These are phyloP conservation scores for Epichloe sibirici DNA, from an alignment of 2,329 filamentous ascomycete species.

Conservation along the genomic window DNA sequence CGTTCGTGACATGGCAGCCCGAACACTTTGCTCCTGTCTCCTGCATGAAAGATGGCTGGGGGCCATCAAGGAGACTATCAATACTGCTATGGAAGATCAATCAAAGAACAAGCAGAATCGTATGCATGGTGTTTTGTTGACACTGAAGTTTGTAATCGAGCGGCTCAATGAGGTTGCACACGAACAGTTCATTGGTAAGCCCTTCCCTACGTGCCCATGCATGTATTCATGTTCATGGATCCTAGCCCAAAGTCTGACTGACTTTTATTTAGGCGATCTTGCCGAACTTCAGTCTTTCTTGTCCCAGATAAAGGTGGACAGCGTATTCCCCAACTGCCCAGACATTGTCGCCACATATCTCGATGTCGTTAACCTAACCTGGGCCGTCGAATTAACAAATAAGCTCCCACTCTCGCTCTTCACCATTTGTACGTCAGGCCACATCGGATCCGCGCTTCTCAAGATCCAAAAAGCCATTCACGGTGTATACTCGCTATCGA, in stretches of 20 bases:
- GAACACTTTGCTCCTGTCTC: conserved; percentile 55
- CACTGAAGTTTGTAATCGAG: conserved; percentile 44
- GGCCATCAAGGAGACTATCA: conserved; percentile 26
- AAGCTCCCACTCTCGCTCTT: conserved; percentile 11
- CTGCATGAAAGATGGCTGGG: conserved; percentile 37
- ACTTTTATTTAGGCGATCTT: conserved; percentile 16
- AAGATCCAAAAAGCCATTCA: conserved; percentile 26
- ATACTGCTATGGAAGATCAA: conserved; percentile 13
- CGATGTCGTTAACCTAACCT: conserved; percentile 32
- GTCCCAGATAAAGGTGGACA: conserved; percentile 13
- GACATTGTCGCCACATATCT: conserved; percentile 34
- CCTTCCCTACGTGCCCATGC: background rate
- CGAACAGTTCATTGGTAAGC: conserved; percentile 30
- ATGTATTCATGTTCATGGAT: background rate
- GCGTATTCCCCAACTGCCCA: conserved; percentile 18
- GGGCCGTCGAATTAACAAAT: conserved; percentile 17
- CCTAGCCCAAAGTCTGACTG: background rate
- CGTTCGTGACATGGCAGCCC: conserved; percentile 67
- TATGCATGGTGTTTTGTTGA: conserved; percentile 46
- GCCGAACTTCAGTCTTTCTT: conserved; percentile 20
- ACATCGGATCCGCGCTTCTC: conserved; percentile 24
- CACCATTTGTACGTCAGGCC: conserved; percentile 8
- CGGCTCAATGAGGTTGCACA: conserved; percentile 35
- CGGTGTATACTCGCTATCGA: conserved; percentile 22
- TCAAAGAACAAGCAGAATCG: conserved; percentile 32